phyloP scores from a whole-genome alignment of 2,329 filamentous ascomycete genomes.

The Fusarium sp. region DNA sequence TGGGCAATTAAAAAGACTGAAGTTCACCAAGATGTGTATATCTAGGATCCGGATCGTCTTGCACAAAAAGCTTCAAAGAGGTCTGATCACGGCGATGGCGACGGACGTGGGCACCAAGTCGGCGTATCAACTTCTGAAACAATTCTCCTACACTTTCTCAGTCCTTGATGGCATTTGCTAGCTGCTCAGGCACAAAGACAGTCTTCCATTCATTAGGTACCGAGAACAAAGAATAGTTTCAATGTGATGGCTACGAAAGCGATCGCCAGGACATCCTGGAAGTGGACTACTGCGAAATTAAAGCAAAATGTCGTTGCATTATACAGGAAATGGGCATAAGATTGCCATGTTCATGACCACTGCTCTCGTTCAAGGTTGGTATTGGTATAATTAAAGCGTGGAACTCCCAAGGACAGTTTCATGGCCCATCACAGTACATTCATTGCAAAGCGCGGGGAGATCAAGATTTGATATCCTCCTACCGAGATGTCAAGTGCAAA shows the following conservation, averaged over 20 bases:
- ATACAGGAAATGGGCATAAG: not conserved
- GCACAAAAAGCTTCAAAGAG: not conserved
- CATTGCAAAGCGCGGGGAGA: not conserved
- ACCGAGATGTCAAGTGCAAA: not conserved
- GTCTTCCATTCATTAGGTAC: not conserved
- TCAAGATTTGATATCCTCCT: not conserved
- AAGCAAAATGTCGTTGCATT: too few species aligned
- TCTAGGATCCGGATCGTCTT: not conserved
- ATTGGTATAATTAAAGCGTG: not conserved
- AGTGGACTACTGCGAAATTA: not conserved
- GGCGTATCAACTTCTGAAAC: constrained; percentile 10
- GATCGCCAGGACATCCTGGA: not conserved
- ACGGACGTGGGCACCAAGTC: not conserved
- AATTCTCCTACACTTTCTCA: not conserved
- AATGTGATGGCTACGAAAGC: not conserved
- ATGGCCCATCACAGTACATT: not conserved
- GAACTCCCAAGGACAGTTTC: not conserved
- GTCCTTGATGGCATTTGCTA: not conserved
- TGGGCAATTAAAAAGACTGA: not conserved
- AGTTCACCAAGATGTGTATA: not conserved
- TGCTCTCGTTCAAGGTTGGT: not conserved
- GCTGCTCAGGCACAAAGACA: not conserved
- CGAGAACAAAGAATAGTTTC: not conserved
- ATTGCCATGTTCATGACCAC: not conserved
- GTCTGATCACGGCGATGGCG: not conserved